phyloP scores from a whole-genome alignment of 352 stramenopile genomes.

The Thalassiosira livingstoniorum region DNA sequence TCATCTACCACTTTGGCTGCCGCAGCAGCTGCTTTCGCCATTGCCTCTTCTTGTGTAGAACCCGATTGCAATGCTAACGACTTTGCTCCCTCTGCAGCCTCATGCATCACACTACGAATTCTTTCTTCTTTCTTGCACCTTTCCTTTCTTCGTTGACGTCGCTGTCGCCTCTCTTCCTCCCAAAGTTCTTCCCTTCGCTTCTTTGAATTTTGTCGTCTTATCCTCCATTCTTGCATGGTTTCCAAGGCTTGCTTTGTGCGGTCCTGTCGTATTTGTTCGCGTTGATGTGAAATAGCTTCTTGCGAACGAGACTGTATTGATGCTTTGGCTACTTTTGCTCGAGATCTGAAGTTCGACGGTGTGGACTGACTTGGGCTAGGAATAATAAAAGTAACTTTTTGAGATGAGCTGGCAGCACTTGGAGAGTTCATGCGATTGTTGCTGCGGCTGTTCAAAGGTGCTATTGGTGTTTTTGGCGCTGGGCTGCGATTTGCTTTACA shows the following conservation, averaged over 20 bases:
- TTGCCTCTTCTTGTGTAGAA: slow-evolving; percentile 45
- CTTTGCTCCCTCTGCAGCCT: slow-evolving; percentile 47
- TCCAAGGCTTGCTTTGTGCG: slow-evolving; percentile 27
- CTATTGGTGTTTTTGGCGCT: too few species aligned
- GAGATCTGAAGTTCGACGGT: slow-evolving; percentile 49
- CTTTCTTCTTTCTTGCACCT: slow-evolving; percentile 21
- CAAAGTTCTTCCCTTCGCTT: slow-evolving; percentile 29
- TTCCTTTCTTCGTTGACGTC: slow-evolving; percentile 18
- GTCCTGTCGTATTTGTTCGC: slow-evolving; percentile 22
- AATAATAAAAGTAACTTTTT: slow-evolving; percentile 31
- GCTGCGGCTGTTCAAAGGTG: too few species aligned
- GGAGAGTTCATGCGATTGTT: too few species aligned
- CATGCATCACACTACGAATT: slow-evolving; percentile 40
- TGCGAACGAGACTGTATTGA: slow-evolving; percentile 36
- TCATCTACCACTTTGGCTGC: slow-evolving; percentile 44
- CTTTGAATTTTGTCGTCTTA: slow-evolving; percentile 36
- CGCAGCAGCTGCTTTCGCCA: slow-evolving; percentile 46
- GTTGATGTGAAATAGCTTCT: slow-evolving; percentile 13
- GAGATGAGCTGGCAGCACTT: too few species aligned
- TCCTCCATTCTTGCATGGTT: slow-evolving; percentile 44
- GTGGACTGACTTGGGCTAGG: slow-evolving; percentile 41
- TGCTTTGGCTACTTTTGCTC: slow-evolving; percentile 40
- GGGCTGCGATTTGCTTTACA: too few species aligned
- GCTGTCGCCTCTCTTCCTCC: slow-evolving; percentile 28
- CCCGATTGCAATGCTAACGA: slow-evolving; percentile 42